phyloP scores from a whole-genome alignment of 148 eudicot species.

The Limonium bicolor region DNA sequence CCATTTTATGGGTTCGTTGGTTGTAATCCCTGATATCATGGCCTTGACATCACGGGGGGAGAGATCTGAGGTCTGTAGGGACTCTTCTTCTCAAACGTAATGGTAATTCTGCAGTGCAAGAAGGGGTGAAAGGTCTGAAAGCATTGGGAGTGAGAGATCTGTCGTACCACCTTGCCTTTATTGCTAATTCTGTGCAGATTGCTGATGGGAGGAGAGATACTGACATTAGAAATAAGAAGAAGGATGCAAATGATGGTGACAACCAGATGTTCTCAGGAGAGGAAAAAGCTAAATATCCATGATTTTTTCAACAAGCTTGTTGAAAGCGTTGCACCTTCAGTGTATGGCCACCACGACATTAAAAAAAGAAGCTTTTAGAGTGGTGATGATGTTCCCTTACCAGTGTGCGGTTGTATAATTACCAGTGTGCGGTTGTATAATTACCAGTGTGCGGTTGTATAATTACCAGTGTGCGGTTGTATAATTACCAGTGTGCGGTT shows the following conservation, averaged over 20 bases:
- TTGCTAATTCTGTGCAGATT: constrained; percentile 95
- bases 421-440: no score
- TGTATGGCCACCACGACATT: constrained; percentile 96
- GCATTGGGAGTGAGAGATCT: constrained; percentile 96
- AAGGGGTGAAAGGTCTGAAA: constrained; percentile 88
- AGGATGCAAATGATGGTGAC: constrained; percentile 63
- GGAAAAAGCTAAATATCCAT: constrained; percentile 60
- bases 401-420: no score
- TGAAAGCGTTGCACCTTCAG: constrained; percentile 86
- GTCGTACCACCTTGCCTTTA: constrained; percentile 78
- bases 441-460: no score
- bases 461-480: no score
- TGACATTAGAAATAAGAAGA: constrained; percentile 65
- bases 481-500: no score
- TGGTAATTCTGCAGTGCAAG: constrained; percentile 42
- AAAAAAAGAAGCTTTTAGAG: no score
- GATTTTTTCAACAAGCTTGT: constrained; percentile 98
- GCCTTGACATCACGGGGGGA: constrained; percentile 96
- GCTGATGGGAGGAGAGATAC: constrained; percentile 81
- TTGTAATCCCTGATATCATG: constrained; percentile 82
- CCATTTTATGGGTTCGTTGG: constrained; percentile 87
- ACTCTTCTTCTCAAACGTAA: constrained; percentile 51
- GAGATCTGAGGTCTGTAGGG: constrained; percentile 83
- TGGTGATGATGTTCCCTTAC: no score
- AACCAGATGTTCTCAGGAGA: constrained; percentile 38